Base-by-base conservation (phyloP, 176 grass and related monocot species). In the Oropetium thomaeum region DNA sequence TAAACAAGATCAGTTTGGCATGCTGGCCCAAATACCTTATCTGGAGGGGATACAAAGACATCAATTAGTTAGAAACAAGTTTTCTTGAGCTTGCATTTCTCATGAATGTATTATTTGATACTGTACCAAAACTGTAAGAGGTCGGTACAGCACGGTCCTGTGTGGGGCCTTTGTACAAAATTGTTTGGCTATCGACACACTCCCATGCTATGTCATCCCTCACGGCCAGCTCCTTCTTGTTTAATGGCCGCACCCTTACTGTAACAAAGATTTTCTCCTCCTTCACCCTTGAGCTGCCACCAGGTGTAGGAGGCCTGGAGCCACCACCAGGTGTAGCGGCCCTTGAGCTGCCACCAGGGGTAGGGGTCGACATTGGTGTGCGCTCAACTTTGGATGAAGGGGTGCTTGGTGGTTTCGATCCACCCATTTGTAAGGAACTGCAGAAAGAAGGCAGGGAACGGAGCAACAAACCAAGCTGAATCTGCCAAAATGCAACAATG, bases 221-320 rank as follows among this genome's bases (percentile, higher is more conserved):
- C 4, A 60, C 47, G 37, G 71, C 61, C 27, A 86, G 70, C 71
- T 92, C 92, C 39, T 96, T 96, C 81, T 87, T 92, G 77, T 86
- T 92, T 70, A 92, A 71, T 69, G 92, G 96, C 19, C 92, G 62
- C 65, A 95, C 82, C 47, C 96, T 89, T 23, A 99, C 96, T 28
- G 96, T 99, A 73, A 99, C 96, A 84, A 99, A 99, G 68, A 99
- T 99, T 51, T 99, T 99, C 77, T 99, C 96, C 75, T 99, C 96
- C 64, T 88, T 92, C 66, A 82, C 80, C 64, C 77, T 89, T 71
- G 90, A 84, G 55, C 73, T 86, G 70, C 91, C 89, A 49, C 96
- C 96, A 77, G 87, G 91, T 15, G 86, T 98, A 3, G 72, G 89
- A 51, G 83, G 68, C 0, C 87, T 87, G 64, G 86, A 79, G 52